Percentiles rank a stretch among this genome's conserved stretches.
These are phyloP conservation scores for Irineochytrium annulatum DNA, from an alignment of 192 early-diverging fungal genomes.

Conservation along the genomic window DNA sequence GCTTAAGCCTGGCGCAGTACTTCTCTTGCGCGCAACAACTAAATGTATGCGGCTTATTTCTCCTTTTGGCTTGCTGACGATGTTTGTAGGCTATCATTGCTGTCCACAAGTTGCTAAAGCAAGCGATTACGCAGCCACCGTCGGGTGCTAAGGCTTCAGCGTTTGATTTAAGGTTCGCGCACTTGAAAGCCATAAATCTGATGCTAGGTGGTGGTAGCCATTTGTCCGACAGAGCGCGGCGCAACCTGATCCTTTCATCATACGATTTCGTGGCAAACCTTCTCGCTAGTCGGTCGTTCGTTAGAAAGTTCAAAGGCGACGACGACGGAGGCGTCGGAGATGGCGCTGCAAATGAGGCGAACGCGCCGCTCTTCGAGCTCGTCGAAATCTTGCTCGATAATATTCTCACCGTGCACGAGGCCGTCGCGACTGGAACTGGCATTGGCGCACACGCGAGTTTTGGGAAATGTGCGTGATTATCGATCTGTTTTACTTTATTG, in stretches of 20 bases:
- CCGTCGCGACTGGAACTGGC: constrained; percentile 4
- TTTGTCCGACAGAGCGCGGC: constrained; percentile 44
- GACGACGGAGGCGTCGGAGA: background rate
- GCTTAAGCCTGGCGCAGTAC: constrained; percentile 62
- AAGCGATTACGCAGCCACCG: too few species aligned
- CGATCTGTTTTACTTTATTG: background rate
- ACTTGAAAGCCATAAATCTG: too few species aligned
- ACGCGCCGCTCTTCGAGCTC: constrained; percentile 27
- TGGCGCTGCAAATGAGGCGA: background rate
- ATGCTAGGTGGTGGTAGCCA: too few species aligned
- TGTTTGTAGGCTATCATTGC: too few species aligned
- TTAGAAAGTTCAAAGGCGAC: constrained; percentile 43
- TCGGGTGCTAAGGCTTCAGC: too few species aligned
- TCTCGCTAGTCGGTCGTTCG: constrained; percentile 48
- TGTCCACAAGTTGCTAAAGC: too few species aligned
- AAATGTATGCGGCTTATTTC: too few species aligned
- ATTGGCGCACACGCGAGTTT: constrained; percentile 3
- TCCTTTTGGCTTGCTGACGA: too few species aligned
- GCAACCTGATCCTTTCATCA: constrained; percentile 61
- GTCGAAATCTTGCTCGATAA: constrained; percentile 55
- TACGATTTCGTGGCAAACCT: constrained; percentile 52
- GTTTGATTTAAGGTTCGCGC: too few species aligned
- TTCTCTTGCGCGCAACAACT: constrained; percentile 67
- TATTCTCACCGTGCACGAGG: constrained; percentile 46
- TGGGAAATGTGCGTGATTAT: constrained; percentile 8